Evolutionary conservation across 257 asterid genomes (phyloP).

Genomic region (Anisodus tanguticus): DNA sequence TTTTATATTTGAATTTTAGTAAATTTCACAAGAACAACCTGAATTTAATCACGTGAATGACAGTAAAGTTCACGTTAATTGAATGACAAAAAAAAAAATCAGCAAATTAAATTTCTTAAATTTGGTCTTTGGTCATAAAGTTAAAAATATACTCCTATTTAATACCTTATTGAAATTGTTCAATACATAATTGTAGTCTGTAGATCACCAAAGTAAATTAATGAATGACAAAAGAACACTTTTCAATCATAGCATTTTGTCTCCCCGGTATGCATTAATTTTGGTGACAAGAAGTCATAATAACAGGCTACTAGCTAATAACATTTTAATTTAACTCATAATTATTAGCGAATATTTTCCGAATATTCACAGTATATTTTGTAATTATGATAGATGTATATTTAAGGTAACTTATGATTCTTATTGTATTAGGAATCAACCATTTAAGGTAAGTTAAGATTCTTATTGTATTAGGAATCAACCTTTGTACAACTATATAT

Average conservation of each 20-base stretch:
- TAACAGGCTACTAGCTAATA: not conserved
- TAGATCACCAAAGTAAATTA: not conserved
- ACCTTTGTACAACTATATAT: too few species aligned
- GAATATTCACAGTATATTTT: too few species aligned
- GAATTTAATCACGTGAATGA: not conserved
- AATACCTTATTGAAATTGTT: not conserved
- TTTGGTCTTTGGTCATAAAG: not conserved
- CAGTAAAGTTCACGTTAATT: not conserved
- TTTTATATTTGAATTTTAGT: not conserved
- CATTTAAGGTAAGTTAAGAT: too few species aligned
- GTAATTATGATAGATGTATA: too few species aligned
- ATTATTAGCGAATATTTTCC: too few species aligned
- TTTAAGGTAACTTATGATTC: too few species aligned
- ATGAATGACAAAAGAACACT: not conserved
- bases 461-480: too few species aligned
- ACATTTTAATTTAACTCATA: too few species aligned
- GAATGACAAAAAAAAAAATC: not conserved
- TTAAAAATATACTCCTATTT: not conserved
- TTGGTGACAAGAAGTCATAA: not conserved
- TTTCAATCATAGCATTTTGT: not conserved
- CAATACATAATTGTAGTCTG: not conserved
- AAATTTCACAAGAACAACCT: not conserved
- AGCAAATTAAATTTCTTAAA: not conserved
- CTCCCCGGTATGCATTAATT: not conserved
- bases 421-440: too few species aligned